These are phyloP conservation scores for Fusarium sp. DNA, from an alignment of 2,329 filamentous ascomycete species.

Conservation along the genomic window DNA sequence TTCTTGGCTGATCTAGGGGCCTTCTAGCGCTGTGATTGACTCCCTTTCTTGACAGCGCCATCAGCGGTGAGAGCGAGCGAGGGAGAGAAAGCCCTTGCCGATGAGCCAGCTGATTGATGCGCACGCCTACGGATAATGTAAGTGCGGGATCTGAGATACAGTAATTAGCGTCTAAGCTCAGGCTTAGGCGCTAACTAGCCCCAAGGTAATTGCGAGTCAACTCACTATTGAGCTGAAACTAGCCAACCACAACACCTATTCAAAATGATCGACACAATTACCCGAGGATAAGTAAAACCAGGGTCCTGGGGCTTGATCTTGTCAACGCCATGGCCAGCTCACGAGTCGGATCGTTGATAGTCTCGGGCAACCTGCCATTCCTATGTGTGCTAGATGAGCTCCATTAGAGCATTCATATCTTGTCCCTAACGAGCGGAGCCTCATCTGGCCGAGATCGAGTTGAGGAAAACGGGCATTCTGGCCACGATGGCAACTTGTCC, in stretches of 20 bases:
- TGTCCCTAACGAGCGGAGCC: background rate
- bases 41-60: constrained; percentile 3
- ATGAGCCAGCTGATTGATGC: constrained; percentile 8
- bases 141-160: constrained; percentile 23
- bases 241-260: constrained; percentile 20
- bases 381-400: background rate
- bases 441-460: background rate
- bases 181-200: constrained; percentile 15
- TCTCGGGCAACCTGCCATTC: background rate
- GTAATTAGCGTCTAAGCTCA: constrained; percentile 12
- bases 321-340: constrained; percentile 28
- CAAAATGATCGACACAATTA: constrained; percentile 37
- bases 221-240: constrained; percentile 24
- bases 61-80: constrained; percentile 22
- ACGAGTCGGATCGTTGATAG: constrained; percentile 20
- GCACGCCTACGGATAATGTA: background rate
- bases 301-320: constrained; percentile 38
- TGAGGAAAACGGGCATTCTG: background rate
- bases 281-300: constrained; percentile 25
- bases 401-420: background rate
- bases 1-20: background rate
- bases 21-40: constrained; percentile 24
- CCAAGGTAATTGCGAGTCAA: background rate
- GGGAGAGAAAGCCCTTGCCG: constrained; percentile 2
- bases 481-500: constrained; percentile 7